phyloP scores from a whole-genome alignment of 2,329 filamentous ascomycete genomes.

The Ophiostoma fasciatum region DNA sequence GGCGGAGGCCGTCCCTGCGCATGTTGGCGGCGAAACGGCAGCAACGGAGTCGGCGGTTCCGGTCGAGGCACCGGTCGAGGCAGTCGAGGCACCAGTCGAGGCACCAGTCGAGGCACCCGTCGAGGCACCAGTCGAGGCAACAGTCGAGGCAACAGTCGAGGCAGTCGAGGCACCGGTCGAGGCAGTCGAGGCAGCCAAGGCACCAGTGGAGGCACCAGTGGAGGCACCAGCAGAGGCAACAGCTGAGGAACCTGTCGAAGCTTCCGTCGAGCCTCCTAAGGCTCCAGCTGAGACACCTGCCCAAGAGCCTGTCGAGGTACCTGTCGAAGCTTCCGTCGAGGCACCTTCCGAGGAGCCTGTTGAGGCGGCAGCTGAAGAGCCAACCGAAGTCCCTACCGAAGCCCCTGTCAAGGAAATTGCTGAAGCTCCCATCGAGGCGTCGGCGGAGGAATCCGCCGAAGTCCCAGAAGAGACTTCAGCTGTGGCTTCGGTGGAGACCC shows the following conservation, averaged over 20 bases:
- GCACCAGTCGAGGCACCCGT: not conserved
- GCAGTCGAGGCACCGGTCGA: not conserved
- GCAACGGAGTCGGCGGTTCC: not conserved
- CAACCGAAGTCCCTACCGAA: slow-evolving; percentile 1
- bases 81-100: not conserved
- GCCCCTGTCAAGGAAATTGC: no score
- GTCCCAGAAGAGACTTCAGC: not conserved
- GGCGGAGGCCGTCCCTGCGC: not conserved
- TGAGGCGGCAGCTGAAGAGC: not conserved
- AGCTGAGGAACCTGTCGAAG: not conserved
- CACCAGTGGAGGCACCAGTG: no score
- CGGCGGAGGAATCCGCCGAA: not conserved
- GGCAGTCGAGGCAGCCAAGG: not conserved
- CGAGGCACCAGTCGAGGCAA: not conserved
- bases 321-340: slow-evolving; percentile 1
- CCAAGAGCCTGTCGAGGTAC: not conserved
- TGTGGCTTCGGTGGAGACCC: no score
- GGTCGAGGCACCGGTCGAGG: not conserved
- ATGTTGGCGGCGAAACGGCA: not conserved
- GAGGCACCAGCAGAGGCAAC: not conserved
- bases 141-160: not conserved
- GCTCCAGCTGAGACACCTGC: no score
- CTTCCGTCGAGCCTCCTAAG: not conserved
- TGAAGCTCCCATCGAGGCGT: not conserved
- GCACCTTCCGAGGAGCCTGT: not conserved